Base-by-base conservation (phyloP, 805 yeast genomes). In the Zygosaccharomyces bisporus region DNA sequence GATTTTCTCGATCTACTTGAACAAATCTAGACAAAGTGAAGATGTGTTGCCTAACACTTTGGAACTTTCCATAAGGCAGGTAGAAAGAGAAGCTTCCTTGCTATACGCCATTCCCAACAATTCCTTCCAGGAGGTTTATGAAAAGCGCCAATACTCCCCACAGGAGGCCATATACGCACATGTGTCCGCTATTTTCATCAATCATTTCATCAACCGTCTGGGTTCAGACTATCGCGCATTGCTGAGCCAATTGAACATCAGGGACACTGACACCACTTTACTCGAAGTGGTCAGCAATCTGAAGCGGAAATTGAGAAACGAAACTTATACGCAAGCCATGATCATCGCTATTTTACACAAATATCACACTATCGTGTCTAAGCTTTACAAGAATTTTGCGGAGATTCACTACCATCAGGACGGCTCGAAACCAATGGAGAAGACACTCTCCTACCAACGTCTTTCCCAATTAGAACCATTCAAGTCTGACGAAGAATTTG, bases 141-240 rank as follows among this genome's bases (percentile, higher is more conserved):
- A 83, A 50, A 65, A 72, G 40, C 84, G 91, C 43, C 81, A 80
- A 53, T 76, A 91, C 66, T 89, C 97, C 1, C 80, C 95, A 55
- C 98, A 91, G 69, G 99, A 93, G 69, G 80, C 90, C 36, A 83
- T 89, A 46, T 93, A 93, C 64, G 95, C 97, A 35, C 98, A 91
- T 66, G 84, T 89, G 66, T 95, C 91, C 57, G 83, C 86, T 35
- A 86, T 88, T 49, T 91, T 93, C 63, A 95, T 88, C 40, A 83
- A 95, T 27, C 98, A 93, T 68, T 93, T 91, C 71, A 76, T 91
- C 66, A 93, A 93, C 72, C 78, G 98, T 62, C 75, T 91, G 61
- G 97, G 98, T 23, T 80, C 95, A 2, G 97, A 90, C 67, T 90
- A 86, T 67, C 78, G 74, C 54, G 76, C 87, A 36, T 73, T 91